These are phyloP conservation scores for Chaetomiaceae sp. DNA, from an alignment of 2,329 filamentous ascomycete genomes.

Conservation along the genomic window DNA sequence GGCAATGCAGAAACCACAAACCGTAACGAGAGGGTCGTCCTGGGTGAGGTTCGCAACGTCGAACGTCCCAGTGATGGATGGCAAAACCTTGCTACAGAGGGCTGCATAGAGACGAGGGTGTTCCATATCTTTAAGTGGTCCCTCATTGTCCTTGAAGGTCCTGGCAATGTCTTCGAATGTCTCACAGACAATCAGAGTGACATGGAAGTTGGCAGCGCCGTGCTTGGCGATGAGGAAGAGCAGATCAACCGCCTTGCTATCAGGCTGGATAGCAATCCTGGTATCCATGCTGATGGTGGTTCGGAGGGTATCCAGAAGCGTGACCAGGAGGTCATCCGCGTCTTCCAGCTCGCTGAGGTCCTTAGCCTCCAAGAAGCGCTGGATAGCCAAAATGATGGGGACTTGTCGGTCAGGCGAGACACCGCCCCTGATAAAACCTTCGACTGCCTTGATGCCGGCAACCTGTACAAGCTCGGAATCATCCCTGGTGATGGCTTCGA, in stretches of 20 bases:
- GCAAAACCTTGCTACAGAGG: slow-evolving; percentile 80
- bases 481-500: slow-evolving; percentile 71
- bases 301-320: slow-evolving; percentile 79
- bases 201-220: slow-evolving; percentile 84
- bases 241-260: slow-evolving; percentile 71
- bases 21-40: slow-evolving; percentile 76
- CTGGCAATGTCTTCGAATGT: slow-evolving; percentile 84
- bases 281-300: slow-evolving; percentile 79
- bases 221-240: slow-evolving; percentile 87
- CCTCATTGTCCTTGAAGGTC: slow-evolving; percentile 41
- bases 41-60: slow-evolving; percentile 82
- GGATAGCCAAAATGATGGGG: slow-evolving; percentile 57
- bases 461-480: slow-evolving; percentile 86
- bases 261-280: slow-evolving; percentile 65
- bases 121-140: slow-evolving; percentile 32
- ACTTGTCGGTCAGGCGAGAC: slow-evolving; percentile 53
- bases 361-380: slow-evolving; percentile 71
- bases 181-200: slow-evolving; percentile 82
- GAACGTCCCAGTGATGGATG: slow-evolving; percentile 82
- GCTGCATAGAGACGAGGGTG: slow-evolving; percentile 67
- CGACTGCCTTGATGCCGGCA: slow-evolving; percentile 81
- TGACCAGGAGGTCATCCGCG: slow-evolving; percentile 86
- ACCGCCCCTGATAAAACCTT: slow-evolving; percentile 57
- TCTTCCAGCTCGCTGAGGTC: slow-evolving; percentile 81
- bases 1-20: slow-evolving; percentile 34